Conservation (phyloP, 495 filamentous ascomycete species). For the Penicillium cinerascens region DNA sequence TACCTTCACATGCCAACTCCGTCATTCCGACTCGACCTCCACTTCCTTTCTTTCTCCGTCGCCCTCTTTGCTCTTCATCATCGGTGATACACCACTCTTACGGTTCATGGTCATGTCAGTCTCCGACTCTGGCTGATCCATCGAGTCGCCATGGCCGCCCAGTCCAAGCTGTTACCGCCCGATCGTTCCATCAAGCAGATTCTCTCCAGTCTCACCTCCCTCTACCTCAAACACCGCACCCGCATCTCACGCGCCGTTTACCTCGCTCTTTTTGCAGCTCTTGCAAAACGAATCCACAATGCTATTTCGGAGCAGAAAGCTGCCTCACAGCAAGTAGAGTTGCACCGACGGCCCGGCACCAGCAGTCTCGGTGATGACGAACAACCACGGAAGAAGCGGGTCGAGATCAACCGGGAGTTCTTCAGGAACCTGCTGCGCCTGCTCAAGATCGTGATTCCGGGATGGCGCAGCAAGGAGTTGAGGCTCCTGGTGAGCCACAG, state of each 20-base stretch:
- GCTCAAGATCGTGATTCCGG: conserved; percentile 82
- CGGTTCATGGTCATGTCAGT: conserved; percentile 28
- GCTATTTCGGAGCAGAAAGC: conserved; percentile 91
- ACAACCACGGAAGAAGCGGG: conserved; percentile 65
- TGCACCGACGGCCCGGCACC: conserved; percentile 54
- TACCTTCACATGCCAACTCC: conserved; percentile 28
- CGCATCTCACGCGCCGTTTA: conserved; percentile 89
- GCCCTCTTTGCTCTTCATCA: neutral
- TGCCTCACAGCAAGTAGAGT: conserved; percentile 69
- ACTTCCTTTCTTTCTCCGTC: conserved; percentile 1
- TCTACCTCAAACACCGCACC: conserved; percentile 83
- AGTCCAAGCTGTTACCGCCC: conserved; percentile 71
- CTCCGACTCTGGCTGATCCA: conserved; percentile 31
- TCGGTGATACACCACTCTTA: neutral
- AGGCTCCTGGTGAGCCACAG: conserved; percentile 81
- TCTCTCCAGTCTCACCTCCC: conserved; percentile 65
- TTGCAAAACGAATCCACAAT: conserved; percentile 85
- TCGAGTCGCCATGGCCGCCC: conserved; percentile 61
- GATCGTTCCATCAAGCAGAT: conserved; percentile 71
- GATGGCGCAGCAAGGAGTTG: conserved; percentile 84
- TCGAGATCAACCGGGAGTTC: conserved; percentile 93
- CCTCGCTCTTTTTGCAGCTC: conserved; percentile 82
- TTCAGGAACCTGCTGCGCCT: conserved; percentile 79
- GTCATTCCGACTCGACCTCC: conserved; percentile 7
- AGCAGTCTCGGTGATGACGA: conserved; percentile 46